Conservation (phyloP, 2,329 filamentous ascomycete species). For the Cercospora sp. region DNA sequence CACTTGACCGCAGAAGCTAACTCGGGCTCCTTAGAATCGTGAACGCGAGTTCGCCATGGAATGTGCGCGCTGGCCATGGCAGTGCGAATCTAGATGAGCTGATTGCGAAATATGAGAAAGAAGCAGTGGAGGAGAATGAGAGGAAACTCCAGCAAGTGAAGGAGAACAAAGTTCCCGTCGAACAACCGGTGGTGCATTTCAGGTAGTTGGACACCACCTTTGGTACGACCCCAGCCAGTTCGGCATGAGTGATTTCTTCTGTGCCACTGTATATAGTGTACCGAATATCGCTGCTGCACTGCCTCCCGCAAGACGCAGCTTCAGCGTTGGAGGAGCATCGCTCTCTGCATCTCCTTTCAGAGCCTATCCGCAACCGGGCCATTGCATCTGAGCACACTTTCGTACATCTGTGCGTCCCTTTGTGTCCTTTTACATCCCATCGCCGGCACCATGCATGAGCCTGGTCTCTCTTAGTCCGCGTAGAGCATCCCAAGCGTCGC, state of each 20-base stretch:
- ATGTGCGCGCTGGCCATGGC: constrained; percentile 62
- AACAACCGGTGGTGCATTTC: constrained; percentile 35
- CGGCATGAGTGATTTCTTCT: neutral
- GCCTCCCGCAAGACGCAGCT: neutral
- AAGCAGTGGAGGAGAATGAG: constrained; percentile 59
- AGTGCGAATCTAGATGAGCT: constrained; percentile 60
- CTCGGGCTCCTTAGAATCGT: constrained; percentile 18
- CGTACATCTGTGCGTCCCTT: neutral
- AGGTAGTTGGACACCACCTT: constrained; percentile 22
- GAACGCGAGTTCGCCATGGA: constrained; percentile 63
- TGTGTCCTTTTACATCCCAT: neutral
- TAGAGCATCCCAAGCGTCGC: neutral
- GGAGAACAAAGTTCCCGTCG: constrained; percentile 41
- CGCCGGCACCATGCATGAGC: neutral
- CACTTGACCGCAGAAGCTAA: neutral
- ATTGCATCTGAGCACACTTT: neutral
- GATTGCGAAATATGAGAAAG: constrained; percentile 63
- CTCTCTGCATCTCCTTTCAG: neutral
- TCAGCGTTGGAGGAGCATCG: neutral
- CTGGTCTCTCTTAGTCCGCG: neutral
- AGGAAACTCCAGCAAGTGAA: constrained; percentile 52
- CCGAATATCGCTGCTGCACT: neutral
- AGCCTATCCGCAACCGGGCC: neutral
- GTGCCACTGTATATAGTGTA: constrained; percentile 8
- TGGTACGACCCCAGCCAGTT: neutral